Base-by-base conservation (phyloP, 306 rosid genomes). In the Cicer chorassanicum region DNA sequence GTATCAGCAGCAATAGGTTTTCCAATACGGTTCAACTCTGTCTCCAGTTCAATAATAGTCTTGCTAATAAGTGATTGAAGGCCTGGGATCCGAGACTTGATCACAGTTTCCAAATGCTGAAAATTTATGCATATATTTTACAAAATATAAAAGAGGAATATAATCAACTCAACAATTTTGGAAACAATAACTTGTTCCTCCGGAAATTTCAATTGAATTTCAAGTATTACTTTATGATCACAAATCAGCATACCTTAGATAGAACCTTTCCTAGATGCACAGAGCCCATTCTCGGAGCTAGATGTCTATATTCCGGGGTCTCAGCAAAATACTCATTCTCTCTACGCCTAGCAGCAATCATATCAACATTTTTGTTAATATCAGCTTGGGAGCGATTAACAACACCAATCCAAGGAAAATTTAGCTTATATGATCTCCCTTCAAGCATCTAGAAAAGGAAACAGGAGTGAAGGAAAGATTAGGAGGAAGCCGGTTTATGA, bases 291-390 rank as follows among this genome's bases (percentile, higher is more conserved):
- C 98, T 84, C 68, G 53, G 85, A 53, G 98, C 95, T 39, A 95
- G 89, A 88, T 92, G 99, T 82, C 79, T 90, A 85, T 95, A 95
- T 82, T 95, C 99, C 0, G 97, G 87, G 38, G 93, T 90, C 75
- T 1, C 86, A 24, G 90, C 14, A 79, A 95, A 95, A 61, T 95
- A 90, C 57, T 95, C 99, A 7, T 83, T 90, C 80, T 95, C 99
- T 81, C 96, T 92, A 71, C 89, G 95, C 39, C 99, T 89, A 63
- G 99, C 99, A 51, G 99, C 99, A 80, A 95, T 92, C 99, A 95
- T 95, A 76, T 95, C 99, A n/a, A 95, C 99, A 75, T 90, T 92
- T 86, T 92, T 95, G 87, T 95, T 95, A 77, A 95, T 95, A 78
- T 94, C 97, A 10, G 84, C 85, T 94, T 94, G 99, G 75, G 99